phyloP scores from a whole-genome alignment of 2,329 filamentous ascomycete genomes.

The Oidium heveae region DNA sequence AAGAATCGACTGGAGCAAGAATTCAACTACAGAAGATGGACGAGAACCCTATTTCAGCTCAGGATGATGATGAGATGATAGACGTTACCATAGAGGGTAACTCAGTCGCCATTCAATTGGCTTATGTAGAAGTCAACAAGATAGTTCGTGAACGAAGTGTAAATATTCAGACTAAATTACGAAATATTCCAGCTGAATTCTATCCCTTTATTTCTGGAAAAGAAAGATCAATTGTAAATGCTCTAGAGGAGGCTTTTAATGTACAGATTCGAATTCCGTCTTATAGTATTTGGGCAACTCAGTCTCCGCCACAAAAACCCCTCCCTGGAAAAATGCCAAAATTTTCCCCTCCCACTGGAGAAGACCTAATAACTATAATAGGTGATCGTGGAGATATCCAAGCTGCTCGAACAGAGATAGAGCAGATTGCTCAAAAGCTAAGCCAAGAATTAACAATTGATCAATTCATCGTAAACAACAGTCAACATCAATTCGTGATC shows the following conservation, averaged over 20 bases:
- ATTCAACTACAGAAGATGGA: conserved; percentile 75
- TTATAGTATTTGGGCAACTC: conserved; percentile 46
- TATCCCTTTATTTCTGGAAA: conserved; percentile 85
- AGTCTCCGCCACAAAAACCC: conserved; percentile 38
- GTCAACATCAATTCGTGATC: conserved; percentile 84
- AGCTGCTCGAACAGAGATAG: conserved; percentile 54
- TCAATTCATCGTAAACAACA: conserved; percentile 59
- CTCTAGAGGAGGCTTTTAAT: conserved; percentile 47
- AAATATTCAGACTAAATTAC: conserved; percentile 58
- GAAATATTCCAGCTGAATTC: conserved; percentile 68
- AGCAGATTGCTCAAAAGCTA: conserved; percentile 52
- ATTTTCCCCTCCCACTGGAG: conserved; percentile 36
- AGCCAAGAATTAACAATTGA: conserved; percentile 51
- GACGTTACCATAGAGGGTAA: conserved; percentile 83
- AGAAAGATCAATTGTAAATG: conserved; percentile 39
- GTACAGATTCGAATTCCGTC: conserved; percentile 64
- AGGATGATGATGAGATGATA: conserved; percentile 65
- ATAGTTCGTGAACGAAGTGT: conserved; percentile 73
- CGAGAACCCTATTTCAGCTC: conserved; percentile 23
- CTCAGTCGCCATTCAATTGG: conserved; percentile 61
- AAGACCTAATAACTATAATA: conserved; percentile 60
- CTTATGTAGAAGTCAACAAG: conserved; percentile 57
- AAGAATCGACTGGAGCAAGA: conserved; percentile 68
- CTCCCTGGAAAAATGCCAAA: conserved; percentile 36
- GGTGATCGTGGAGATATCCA: conserved; percentile 70